Conservation (phyloP, 805 yeast genomes). For the Saturnispora quitensis region DNA sequence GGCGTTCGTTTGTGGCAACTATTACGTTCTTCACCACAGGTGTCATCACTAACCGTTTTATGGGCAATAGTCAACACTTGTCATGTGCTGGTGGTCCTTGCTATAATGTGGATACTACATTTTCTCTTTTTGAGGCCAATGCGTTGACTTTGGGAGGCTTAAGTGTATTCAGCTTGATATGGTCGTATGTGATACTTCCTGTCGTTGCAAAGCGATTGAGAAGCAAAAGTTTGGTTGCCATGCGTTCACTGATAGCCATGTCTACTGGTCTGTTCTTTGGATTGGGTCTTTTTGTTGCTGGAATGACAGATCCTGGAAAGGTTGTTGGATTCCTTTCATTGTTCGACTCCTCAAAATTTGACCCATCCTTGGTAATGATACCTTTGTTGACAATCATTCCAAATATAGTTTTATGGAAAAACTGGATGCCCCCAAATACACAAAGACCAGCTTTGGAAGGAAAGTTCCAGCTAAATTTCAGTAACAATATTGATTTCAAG, state of each 20-base stretch:
- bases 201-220: conserved; percentile 8
- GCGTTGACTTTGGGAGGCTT: conserved; percentile 10
- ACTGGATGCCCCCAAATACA: conserved; percentile 13
- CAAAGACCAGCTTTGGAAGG: conserved; percentile 17
- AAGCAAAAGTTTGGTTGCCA: not conserved
- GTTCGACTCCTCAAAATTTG: conserved; percentile 29
- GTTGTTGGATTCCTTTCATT: conserved; percentile 39
- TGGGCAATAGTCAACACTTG: conserved; percentile 3
- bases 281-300: conserved; percentile 37
- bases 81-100: conserved; percentile 10
- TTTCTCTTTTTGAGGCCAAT: conserved; percentile 13
- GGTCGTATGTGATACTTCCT: conserved; percentile 26
- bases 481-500: conserved; percentile 19
- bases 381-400: conserved; percentile 37
- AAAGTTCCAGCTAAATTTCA: conserved; percentile 20
- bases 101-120: conserved; percentile 15
- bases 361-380: conserved; percentile 40
- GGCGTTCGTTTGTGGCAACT: conserved; percentile 39
- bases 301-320: conserved; percentile 37
- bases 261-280: conserved; percentile 32
- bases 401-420: conserved; percentile 31
- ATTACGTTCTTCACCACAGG: conserved; percentile 30
- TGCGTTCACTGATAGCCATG: conserved; percentile 9
- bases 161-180: conserved; percentile 6
- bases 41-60: conserved; percentile 16